Base-by-base conservation (phyloP, 495 filamentous ascomycete genomes). In the Penicillium taxi region DNA sequence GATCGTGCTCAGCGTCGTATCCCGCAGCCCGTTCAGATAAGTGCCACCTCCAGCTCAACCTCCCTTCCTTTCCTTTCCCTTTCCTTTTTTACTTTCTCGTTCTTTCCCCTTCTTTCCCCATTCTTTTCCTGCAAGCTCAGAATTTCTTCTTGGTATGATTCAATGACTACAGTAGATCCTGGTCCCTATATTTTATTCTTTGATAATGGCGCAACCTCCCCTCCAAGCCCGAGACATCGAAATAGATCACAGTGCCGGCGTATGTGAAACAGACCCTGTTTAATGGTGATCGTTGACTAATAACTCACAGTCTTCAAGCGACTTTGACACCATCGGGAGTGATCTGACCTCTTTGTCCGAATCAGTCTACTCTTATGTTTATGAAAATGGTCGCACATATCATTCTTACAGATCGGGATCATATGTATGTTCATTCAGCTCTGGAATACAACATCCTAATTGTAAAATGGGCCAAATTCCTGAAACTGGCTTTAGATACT, bases 331-430 rank as follows among this genome's bases (percentile, higher is more conserved):
- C 20, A 20, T 42, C 9, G 23, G 41, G 1, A 51, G 44, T 29
- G 47, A 55, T 13, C 27, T 48, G 39, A 52, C 50, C 3, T 57
- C 53, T 8, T 30, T 57, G 9, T 35, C 43, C 4, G 46, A 45
- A 15, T 52, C 47, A 0, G 31, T 57, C 9, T 47, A 41, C 11
- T 46, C 38, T 26, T 50, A 55, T 36, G 37, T 49, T 5, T 52
- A 55, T 32, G 54, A 58, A 21, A 58, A 58, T 32, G 54, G 52
- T 1, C 51, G 54, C 1, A 49, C 39, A 3, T 58, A 58, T 32
- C 54, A 58, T 39, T 38, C 51, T 4, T 55, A 53, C 22, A 36
- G 42, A 7, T 29, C 39, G 4, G 43, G 44, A n/a, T 29, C 34
- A 20, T 52, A 52, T 46, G 44, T 47, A 37, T 28, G 44, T 41